Evolutionary conservation across 176 grass and related monocot genomes (phyloP).

Genomic region (Chrysopogon serrulatus): DNA sequence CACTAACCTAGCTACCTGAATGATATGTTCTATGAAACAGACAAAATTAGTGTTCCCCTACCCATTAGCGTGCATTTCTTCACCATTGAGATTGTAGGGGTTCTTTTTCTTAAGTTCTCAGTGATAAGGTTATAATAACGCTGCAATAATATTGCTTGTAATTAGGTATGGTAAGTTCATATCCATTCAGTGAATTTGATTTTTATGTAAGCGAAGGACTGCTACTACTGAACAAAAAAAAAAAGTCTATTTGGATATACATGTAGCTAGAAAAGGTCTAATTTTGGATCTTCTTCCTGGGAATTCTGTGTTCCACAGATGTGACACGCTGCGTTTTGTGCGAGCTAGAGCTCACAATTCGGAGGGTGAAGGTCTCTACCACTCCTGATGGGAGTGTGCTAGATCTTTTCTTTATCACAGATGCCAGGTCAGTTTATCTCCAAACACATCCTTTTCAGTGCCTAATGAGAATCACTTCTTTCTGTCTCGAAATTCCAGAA

Average conservation of each 20-base stretch:
- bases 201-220: neutral
- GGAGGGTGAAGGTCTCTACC: constrained; percentile 84
- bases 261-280: neutral
- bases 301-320: constrained; percentile 44
- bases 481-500: neutral
- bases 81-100: neutral
- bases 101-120: neutral
- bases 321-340: constrained; percentile 64
- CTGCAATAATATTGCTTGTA: neutral
- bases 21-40: neutral
- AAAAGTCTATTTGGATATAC: neutral
- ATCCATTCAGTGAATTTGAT: neutral
- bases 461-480: neutral
- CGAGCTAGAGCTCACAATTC: constrained; percentile 71
- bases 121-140: neutral
- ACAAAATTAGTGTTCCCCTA: neutral
- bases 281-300: constrained; percentile 1
- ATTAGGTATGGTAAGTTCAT: neutral
- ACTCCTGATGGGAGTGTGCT: constrained; percentile 73
- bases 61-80: neutral
- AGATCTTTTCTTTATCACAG: constrained; percentile 87
- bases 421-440: constrained; percentile 46
- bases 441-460: neutral
- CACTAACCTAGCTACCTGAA: neutral
- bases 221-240: neutral